A percentile compares a stretch with the other conserved stretches of the same genome.
phyloP scores from a whole-genome alignment of 306 rosid genomes.

The Hippophae rhamnoides region DNA sequence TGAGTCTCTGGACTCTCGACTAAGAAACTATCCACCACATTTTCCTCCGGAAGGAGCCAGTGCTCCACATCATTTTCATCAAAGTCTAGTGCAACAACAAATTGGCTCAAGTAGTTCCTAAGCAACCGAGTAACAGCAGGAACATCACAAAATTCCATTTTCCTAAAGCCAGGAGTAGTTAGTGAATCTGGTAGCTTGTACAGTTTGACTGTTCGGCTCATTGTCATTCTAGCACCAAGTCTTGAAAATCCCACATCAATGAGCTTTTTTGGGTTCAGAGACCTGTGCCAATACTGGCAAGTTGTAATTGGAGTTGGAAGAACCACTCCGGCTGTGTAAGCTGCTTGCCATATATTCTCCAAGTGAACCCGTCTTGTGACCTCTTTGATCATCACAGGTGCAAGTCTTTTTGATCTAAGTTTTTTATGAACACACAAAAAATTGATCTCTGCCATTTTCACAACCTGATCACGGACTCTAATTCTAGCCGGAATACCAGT shows the following conservation, averaged over 20 bases:
- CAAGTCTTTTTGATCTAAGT: slow-evolving; percentile 93
- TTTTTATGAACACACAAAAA: slow-evolving; percentile 90
- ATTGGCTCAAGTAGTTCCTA: slow-evolving; percentile 59
- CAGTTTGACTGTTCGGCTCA: slow-evolving; percentile 89
- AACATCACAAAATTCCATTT: slow-evolving; percentile 76
- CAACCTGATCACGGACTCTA: slow-evolving; percentile 57
- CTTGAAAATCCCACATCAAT: slow-evolving; percentile 96
- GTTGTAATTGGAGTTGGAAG: slow-evolving; percentile 87
- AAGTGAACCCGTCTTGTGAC: slow-evolving; percentile 93
- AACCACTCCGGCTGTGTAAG: slow-evolving; percentile 91
- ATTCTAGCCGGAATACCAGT: slow-evolving; percentile 86
- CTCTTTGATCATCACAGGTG: slow-evolving; percentile 98
- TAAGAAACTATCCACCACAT: slow-evolving; percentile 73
- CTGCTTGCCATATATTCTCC: slow-evolving; percentile 95
- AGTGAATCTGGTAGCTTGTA: slow-evolving; percentile 83
- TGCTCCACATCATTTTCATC: slow-evolving; percentile 90
- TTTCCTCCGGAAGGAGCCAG: slow-evolving; percentile 83
- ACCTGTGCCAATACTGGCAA: slow-evolving; percentile 96
- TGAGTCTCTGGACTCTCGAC: slow-evolving; percentile 85
- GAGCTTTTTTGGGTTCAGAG: slow-evolving; percentile 86
- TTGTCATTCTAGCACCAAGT: slow-evolving; percentile 96
- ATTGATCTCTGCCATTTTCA: slow-evolving; percentile 87
- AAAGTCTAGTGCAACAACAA: slow-evolving; percentile 73
- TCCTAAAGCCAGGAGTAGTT: slow-evolving; percentile 74
- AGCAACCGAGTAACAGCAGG: slow-evolving; percentile 87